Evolutionary conservation across 805 yeast genomes (phyloP).

Genomic region (Nakazawaea wyomingensis): DNA sequence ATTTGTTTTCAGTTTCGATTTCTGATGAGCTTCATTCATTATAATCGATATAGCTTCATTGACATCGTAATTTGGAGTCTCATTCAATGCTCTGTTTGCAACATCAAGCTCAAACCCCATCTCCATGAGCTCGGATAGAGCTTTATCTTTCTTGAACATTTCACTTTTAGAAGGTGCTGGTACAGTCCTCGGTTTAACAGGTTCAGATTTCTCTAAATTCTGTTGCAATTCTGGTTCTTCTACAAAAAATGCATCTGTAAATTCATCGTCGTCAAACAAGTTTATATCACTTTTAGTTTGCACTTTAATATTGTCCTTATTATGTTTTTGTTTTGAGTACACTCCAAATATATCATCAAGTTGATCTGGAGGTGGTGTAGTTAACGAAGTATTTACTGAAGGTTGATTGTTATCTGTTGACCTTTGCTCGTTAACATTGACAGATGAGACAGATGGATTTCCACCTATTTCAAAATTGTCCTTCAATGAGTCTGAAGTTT

Average conservation of each 20-base stretch:
- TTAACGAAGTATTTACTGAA: background rate
- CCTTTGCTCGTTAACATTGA: background rate
- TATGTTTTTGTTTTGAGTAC: background rate
- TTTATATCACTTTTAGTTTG: background rate
- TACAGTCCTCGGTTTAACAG: background rate
- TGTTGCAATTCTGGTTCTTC: background rate
- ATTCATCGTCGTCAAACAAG: constrained; percentile 31
- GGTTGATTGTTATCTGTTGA: background rate
- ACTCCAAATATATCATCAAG: constrained; percentile 11
- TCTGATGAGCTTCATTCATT: constrained; percentile 53
- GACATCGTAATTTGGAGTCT: constrained; percentile 51
- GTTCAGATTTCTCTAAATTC: background rate
- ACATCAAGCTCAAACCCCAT: constrained; percentile 70
- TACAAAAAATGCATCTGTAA: constrained; percentile 32
- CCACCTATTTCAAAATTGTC: constrained; percentile 2
- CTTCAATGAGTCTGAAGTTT: background rate
- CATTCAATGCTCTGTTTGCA: constrained; percentile 54
- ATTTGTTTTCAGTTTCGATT: constrained; percentile 14
- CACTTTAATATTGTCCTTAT: background rate
- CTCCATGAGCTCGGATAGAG: constrained; percentile 66
- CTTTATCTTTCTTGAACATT: constrained; percentile 32
- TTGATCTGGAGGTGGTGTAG: background rate
- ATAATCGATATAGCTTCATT: constrained; percentile 62
- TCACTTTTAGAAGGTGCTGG: constrained; percentile 9
- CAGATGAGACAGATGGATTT: background rate